A percentile compares a stretch with the other conserved stretches of the same genome.
phyloP scores from a whole-genome alignment of 441 rosid species.

The Raphanus hybrid region DNA sequence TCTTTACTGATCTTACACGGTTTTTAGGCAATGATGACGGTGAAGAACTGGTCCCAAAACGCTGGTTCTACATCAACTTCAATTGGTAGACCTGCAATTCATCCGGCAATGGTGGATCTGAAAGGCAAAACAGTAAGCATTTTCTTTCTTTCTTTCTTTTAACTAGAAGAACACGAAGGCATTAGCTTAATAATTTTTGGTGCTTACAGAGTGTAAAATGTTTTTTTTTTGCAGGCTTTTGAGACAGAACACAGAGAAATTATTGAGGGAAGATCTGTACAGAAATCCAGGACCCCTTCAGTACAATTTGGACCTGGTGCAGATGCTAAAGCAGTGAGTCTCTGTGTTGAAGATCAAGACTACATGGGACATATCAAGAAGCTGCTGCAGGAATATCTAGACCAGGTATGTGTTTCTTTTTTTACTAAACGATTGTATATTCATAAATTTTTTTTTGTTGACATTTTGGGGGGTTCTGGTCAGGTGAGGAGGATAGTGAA shows the following conservation, averaged over 20 bases:
- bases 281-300: constrained; percentile 99
- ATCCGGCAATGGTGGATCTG: constrained; percentile 93
- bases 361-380: constrained; percentile 98
- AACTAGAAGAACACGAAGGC: too few relatives aligned
- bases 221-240: too few relatives aligned
- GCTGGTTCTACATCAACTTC: constrained; percentile 70
- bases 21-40: constrained; percentile 91
- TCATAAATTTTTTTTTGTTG: neutral
- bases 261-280: constrained; percentile 89
- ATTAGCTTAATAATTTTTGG: too few relatives aligned
- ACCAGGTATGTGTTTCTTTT: constrained; percentile 63
- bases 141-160: too few relatives aligned
- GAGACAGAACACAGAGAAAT: too few relatives aligned
- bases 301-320: constrained; percentile 97
- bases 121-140: too few relatives aligned
- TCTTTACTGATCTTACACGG: neutral
- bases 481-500: constrained; percentile 88
- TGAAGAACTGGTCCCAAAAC: constrained; percentile 90
- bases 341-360: constrained; percentile 98
- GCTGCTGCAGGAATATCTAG: constrained; percentile 89
- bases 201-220: too few relatives aligned
- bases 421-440: neutral
- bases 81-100: constrained; percentile 93
- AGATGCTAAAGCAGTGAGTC: constrained; percentile 81
- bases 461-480: neutral